Evolutionary conservation across 2,329 filamentous ascomycete species (phyloP), one percentile per base, ranked within the genome.

Genomic region (Calonectria naviculata): DNA sequence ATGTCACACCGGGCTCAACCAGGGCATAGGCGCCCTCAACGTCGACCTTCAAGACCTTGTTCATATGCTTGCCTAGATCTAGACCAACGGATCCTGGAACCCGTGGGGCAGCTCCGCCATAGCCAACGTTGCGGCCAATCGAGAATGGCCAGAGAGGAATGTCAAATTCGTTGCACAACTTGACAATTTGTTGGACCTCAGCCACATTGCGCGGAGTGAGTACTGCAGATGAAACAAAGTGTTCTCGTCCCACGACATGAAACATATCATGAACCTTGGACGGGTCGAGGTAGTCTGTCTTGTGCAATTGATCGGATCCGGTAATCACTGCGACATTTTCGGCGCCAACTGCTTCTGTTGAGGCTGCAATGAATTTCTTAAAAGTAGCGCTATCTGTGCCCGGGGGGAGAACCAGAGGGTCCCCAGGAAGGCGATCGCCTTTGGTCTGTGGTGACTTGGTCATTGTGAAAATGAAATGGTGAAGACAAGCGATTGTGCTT

Each of bases 111-210:
- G 69, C 52, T 10, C 65, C 69, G 17, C 65, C 69, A 19, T 71
- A 71, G 8, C 69, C 65, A 4, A 52, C 42, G 36, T 67, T 67
- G 6, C 75, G 68, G 6, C 75, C 75, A 8, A 76, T 42, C 0
- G 75, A 77, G 12, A 74, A 73, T 0, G 75, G 75, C 75, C 75
- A 77, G 0, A 77, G 34, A 0, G 75, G 75, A 5, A 77, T 71
- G 15, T 72, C 68, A 1, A 68, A 68, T 28, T 74, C 69, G 15
- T 77, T 77, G n/a, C 49, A 70, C 3, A 71, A 4, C 0, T 63
- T 68, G 12, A 75, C 56, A 1, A 72, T 42, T 0, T 58, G 44
- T n/a, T 77, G 75, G 2, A 77, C 71, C 28, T 77, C 68, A 0
- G 67, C 15, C 0, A 76, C 75, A 10, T 74, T 61, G 13, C 75